Evolutionary conservation across 192 early-diverging fungal genomes (phyloP), one percentile per base, ranked within the genome.

Genomic region (Rhizophagus sp.): DNA sequence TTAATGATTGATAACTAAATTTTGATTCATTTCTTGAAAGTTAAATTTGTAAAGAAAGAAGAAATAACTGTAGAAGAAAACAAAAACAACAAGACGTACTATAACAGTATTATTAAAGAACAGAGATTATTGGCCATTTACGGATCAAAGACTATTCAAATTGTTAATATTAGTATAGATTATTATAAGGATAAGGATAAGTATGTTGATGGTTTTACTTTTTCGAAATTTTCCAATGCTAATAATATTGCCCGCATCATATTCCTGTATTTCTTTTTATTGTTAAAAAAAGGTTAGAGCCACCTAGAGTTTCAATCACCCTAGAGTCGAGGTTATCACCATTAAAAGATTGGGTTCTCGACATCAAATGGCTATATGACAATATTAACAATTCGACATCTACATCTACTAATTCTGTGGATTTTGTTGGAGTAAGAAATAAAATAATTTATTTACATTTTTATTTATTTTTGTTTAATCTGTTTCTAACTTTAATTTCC

Each of bases 341-440:
- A 15, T 85, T 90, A 64, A 85, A 81, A 7, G 94, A 96, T 82
- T 96, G 95, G 95, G 93, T 96, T 79, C 87, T 91, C 69, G 94
- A 94, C 76, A 88, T 87, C 4, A 90, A 92, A 52, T 96, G 93
- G 92, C 76, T 94, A 8, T 82, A 81, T 69, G 76, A 75, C 10
- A 78, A 86, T 50, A 49, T 27, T 30, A 12, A 50, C 10, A 11
- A 33, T 44, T 70, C 41, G 6, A 22, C 17, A 19, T 57, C 17
- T 57, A 57, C 52, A 22, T 7, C 15, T 57, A 57, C 52, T 47
- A 70, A 44, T 44, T 34, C 68, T 39, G 22, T 10, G 22, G 10
- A 70, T n/a, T 19, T 11, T 73, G 39, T 34, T 50, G 22, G 8
- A 34, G 34, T 30, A 34, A 36, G 27, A 7, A 27, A 72, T 52